Percentiles rank a stretch among this genome's conserved stretches.
Conservation (phyloP, 768 basidiomycete species). For the Tephrocybe sp. region DNA sequence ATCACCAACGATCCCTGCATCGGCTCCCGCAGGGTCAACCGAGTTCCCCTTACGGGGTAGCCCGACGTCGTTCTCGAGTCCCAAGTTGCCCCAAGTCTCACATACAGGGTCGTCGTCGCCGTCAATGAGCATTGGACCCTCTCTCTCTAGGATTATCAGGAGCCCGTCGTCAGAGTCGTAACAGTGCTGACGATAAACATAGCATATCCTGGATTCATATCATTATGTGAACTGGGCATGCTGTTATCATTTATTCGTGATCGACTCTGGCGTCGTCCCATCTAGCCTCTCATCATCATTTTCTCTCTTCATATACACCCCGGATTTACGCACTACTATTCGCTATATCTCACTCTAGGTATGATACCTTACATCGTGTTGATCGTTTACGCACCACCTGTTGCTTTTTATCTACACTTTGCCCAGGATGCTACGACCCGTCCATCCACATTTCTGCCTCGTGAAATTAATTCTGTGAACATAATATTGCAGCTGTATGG, state of each 20-base stretch:
- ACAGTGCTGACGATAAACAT: neutral
- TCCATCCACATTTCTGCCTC: neutral
- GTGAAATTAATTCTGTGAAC: neutral
- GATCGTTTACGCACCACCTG: neutral
- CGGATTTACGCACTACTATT: constrained; percentile 10
- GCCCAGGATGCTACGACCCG: neutral
- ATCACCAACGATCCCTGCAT: constrained; percentile 31
- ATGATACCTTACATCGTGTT: constrained; percentile 12
- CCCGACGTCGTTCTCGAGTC: constrained; percentile 11
- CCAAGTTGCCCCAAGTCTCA: constrained; percentile 19
- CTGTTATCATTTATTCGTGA: too few species aligned
- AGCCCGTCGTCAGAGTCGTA: constrained; percentile 17
- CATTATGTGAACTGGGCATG: too few species aligned
- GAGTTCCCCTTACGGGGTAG: constrained; percentile 14
- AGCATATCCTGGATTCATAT: too few species aligned
- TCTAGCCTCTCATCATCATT: neutral
- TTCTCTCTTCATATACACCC: constrained; percentile 8
- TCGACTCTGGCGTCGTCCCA: too few species aligned
- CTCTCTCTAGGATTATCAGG: constrained; percentile 23
- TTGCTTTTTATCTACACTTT: neutral
- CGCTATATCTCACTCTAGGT: constrained; percentile 6
- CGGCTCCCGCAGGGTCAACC: constrained; percentile 13
- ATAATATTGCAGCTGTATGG: neutral
- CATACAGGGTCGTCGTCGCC: neutral
- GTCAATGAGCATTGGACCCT: constrained; percentile 13